phyloP scores from a whole-genome alignment of 2,329 filamentous ascomycete genomes.

The Aspergillus vadensis region DNA sequence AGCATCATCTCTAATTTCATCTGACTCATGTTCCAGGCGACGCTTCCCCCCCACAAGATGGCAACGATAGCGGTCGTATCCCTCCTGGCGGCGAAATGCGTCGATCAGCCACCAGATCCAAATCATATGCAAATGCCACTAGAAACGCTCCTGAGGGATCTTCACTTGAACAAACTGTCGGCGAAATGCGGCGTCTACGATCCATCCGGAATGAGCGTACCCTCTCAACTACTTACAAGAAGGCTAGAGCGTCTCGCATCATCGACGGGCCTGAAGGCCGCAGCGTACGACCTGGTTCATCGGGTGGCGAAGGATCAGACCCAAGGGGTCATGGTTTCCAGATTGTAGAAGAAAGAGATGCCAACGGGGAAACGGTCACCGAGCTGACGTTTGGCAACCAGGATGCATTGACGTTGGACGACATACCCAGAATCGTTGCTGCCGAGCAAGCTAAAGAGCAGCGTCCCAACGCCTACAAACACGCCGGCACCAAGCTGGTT shows the following conservation, averaged over 20 bases:
- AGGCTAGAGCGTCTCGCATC: conserved; percentile 85
- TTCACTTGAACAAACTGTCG: conserved; percentile 92
- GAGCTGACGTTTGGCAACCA: conserved; percentile 87
- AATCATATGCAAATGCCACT: conserved; percentile 67
- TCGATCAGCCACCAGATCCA: conserved; percentile 69
- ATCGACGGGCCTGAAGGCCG: conserved; percentile 81
- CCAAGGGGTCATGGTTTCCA: conserved; percentile 64
- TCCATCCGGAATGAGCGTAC: conserved; percentile 95
- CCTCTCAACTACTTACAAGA: conserved; percentile 87
- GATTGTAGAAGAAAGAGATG: conserved; percentile 77
- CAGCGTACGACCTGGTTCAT: conserved; percentile 69
- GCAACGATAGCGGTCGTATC: conserved; percentile 63
- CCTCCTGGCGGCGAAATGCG: conserved; percentile 53
- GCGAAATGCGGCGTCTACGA: conserved; percentile 86
- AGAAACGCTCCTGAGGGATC: conserved; percentile 63
- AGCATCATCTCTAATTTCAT: neutral
- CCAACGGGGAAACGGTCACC: conserved; percentile 67
- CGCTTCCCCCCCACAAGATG: conserved; percentile 67
- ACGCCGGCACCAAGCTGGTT: conserved; percentile 71
- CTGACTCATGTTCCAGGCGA: conserved; percentile 57
- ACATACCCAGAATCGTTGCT: conserved; percentile 93
- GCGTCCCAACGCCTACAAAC: conserved; percentile 75
- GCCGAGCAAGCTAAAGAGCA: conserved; percentile 94
- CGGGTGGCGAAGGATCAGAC: conserved; percentile 61
- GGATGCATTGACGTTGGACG: conserved; percentile 89